Percentiles rank a stretch among this genome's conserved stretches.
Evolutionary conservation across 2,329 filamentous ascomycete species (phyloP).

Genomic region (Hypoxylon sp.): DNA sequence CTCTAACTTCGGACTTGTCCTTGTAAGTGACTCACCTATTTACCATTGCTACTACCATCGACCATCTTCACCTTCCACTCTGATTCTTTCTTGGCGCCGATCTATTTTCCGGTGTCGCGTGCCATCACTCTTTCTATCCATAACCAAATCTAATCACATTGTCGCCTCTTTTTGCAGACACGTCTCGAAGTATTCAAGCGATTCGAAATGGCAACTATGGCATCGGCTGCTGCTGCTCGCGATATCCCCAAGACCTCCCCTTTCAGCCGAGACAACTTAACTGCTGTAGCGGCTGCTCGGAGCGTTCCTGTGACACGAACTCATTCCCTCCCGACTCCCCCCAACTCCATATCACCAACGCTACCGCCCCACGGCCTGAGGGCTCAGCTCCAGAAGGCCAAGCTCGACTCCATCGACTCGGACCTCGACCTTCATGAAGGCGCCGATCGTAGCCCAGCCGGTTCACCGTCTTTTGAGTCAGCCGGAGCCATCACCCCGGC

Average conservation of each 20-base stretch:
- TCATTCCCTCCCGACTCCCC: constrained; percentile 84
- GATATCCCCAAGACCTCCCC: constrained; percentile 72
- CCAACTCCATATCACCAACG: constrained; percentile 92
- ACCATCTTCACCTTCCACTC: constrained; percentile 22
- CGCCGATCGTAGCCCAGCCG: constrained; percentile 60
- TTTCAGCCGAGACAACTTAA: constrained; percentile 74
- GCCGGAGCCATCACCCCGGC: constrained; percentile 84
- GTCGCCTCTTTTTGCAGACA: constrained; percentile 53
- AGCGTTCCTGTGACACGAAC: constrained; percentile 71
- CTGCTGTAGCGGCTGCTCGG: constrained; percentile 74
- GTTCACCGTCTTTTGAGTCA: constrained; percentile 71
- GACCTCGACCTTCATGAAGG: constrained; percentile 87
- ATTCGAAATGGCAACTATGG: constrained; percentile 72
- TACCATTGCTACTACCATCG: constrained; percentile 14
- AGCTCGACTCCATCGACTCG: constrained; percentile 78
- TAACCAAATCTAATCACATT: constrained; percentile 47
- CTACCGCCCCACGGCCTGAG: constrained; percentile 85
- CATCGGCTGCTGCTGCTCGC: constrained; percentile 74
- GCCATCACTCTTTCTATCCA: constrained; percentile 4
- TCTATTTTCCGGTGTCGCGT: constrained; percentile 4
- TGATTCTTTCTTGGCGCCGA: constrained; percentile 30
- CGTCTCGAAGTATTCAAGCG: constrained; percentile 60
- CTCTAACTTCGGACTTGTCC: constrained; percentile 52
- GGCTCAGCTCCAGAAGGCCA: constrained; percentile 71
- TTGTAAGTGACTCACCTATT: constrained; percentile 53